A percentile compares a stretch with the other conserved stretches of the same genome.
phyloP scores from a whole-genome alignment of 2,329 filamentous ascomycete species.

The Cercospora zeae-maydis region DNA sequence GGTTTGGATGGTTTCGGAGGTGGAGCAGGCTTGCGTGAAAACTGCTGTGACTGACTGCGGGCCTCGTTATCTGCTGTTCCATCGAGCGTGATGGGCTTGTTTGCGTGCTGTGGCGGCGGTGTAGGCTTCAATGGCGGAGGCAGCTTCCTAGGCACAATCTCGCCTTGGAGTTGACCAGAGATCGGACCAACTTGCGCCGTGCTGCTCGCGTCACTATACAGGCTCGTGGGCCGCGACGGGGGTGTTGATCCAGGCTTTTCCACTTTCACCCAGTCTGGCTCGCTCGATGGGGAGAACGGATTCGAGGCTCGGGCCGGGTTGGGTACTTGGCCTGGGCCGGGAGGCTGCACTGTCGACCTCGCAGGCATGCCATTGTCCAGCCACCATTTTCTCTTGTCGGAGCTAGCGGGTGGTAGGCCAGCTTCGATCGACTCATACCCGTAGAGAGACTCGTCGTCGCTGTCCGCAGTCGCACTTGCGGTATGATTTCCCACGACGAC shows the following conservation, averaged over 20 bases:
- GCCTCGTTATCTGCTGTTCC: slow-evolving; percentile 11
- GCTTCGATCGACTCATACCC: slow-evolving; percentile 81
- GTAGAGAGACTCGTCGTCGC: slow-evolving; percentile 73
- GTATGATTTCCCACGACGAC: slow-evolving; percentile 63
- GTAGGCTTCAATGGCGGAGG: slow-evolving; percentile 15
- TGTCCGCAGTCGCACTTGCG: slow-evolving; percentile 58
- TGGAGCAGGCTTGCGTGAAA: slow-evolving; percentile 36
- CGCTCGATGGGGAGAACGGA: slow-evolving; percentile 69
- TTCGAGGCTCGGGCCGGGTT: slow-evolving; percentile 76
- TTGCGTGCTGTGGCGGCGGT: not conserved
- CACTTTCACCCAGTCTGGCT: slow-evolving; percentile 76
- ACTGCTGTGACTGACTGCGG: slow-evolving; percentile 25
- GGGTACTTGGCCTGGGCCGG: slow-evolving; percentile 58
- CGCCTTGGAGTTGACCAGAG: not conserved
- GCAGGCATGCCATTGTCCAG: slow-evolving; percentile 66
- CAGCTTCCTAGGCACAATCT: slow-evolving; percentile 21
- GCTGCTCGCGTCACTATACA: slow-evolving; percentile 19
- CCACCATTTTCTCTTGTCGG: slow-evolving; percentile 63
- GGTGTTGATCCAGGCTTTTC: slow-evolving; percentile 30
- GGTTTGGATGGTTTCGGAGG: slow-evolving; percentile 36
- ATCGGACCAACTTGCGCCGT: not conserved
- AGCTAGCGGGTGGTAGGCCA: slow-evolving; percentile 63
- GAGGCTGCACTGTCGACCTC: slow-evolving; percentile 66
- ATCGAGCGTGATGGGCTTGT: slow-evolving; percentile 10
- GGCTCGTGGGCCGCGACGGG: slow-evolving; percentile 22